Percentiles rank a stretch among this genome's conserved stretches.
phyloP scores from a whole-genome alignment of 176 grass and related monocot genomes.

The Otatea glauca region DNA sequence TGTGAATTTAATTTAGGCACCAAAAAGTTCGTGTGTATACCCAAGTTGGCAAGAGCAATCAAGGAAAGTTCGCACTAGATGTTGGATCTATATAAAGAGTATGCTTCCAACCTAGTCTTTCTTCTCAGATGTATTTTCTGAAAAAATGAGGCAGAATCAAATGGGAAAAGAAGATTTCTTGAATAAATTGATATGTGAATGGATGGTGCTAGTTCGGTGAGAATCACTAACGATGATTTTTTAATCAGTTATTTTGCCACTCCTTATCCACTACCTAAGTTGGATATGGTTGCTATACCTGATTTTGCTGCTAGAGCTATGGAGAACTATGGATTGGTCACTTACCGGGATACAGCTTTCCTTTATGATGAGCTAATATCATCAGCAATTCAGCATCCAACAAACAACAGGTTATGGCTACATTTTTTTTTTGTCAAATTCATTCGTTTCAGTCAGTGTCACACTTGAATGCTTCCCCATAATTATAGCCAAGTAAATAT shows the following conservation, averaged over 20 bases:
- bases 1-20: conserved; percentile 54
- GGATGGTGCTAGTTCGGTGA: conserved; percentile 3
- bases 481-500: conserved; percentile 20
- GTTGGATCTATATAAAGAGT: conserved; percentile 84
- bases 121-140: conserved; percentile 23
- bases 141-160: conserved; percentile 1
- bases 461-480: conserved; percentile 8
- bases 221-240: conserved; percentile 40
- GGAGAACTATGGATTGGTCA: conserved; percentile 97
- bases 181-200: conserved; percentile 7
- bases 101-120: conserved; percentile 32
- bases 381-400: conserved; percentile 71
- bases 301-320: conserved; percentile 96
- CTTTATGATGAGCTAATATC: conserved; percentile 85
- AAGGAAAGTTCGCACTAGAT: conserved; percentile 88
- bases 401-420: too few relatives aligned
- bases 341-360: conserved; percentile 79
- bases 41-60: conserved; percentile 72
- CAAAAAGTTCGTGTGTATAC: conserved; percentile 78
- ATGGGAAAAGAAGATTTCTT: neutral
- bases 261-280: conserved; percentile 87
- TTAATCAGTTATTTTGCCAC: conserved; percentile 77
- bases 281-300: conserved; percentile 97
- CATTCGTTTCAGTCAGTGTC: neutral
- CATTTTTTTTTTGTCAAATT: too few relatives aligned